phyloP scores from a whole-genome alignment of 768 basidiomycete genomes.

The Amanita exitialis region DNA sequence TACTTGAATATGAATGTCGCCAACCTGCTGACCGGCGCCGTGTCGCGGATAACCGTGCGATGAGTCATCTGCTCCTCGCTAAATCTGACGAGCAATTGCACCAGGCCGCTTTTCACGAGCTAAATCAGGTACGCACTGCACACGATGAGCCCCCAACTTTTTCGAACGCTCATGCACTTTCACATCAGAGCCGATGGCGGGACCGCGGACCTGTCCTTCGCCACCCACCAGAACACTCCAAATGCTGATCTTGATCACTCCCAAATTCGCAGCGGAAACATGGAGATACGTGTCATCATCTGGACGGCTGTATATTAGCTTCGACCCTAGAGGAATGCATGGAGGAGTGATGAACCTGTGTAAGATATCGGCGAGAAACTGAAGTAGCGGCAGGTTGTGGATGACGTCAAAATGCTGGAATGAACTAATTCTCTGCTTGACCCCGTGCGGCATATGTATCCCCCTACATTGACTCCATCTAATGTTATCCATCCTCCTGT shows the following conservation, averaged over 20 bases:
- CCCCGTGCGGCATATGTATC: background rate
- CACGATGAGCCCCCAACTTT: constrained; percentile 14
- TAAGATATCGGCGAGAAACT: constrained; percentile 7
- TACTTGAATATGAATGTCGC: constrained; percentile 16
- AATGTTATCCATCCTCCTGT: background rate
- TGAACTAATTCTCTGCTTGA: background rate
- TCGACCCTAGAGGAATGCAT: background rate
- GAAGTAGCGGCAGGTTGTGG: background rate
- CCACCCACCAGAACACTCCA: background rate
- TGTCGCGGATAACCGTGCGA: background rate
- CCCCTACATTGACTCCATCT: background rate
- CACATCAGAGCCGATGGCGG: background rate
- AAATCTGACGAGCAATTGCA: background rate
- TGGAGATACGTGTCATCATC: constrained; percentile 17
- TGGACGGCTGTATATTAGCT: constrained; percentile 1
- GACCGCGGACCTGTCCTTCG: background rate
- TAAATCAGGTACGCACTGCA: constrained; percentile 11
- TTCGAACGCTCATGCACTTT: constrained; percentile 17
- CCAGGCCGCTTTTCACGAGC: background rate
- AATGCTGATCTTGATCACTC: constrained; percentile 11
- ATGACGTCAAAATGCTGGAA: background rate
- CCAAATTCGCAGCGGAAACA: constrained; percentile 6
- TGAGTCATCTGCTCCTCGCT: background rate
- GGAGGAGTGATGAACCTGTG: constrained; percentile 4
- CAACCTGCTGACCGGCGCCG: background rate